Evolutionary conservation across 345 rosid genomes (phyloP), one percentile per base, ranked within the genome.

Genomic region (Noccaea caerulescens): DNA sequence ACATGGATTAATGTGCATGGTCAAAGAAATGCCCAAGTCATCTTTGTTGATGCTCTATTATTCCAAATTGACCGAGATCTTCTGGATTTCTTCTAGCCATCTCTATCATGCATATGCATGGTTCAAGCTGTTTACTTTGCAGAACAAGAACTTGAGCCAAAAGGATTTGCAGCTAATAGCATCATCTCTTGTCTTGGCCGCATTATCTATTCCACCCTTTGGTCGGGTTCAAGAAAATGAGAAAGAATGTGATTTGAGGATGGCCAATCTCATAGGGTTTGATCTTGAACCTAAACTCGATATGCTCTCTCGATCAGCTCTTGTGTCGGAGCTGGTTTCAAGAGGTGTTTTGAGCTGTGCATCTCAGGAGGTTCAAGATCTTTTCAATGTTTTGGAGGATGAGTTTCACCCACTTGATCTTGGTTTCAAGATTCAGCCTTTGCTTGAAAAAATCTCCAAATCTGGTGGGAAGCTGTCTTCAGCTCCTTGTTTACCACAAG

Each of bases 101-200:
- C 92, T 93, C 27, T 91, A 86, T 63, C 97, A 91, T 85, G 93
- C 91, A 20, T 93, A 93, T 77, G 96, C 97, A 4, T 91, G 98
- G 98, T 77, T 87, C 50, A 93, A 91, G 86, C 92, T 93, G 36
- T 93, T 91, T 73, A 80, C 80, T 4, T 94, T 93, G 70, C 98
- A 93, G 82, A 93, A 89, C 57, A 93, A 93, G 80, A 89, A 91
- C 82, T 71, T 93, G 68, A 91, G 92, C 82, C 93, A 86, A 66
- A 93, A 87, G 68, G 97, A 93, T 76, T 77, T 91, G 82, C 98
- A 93, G 65, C 70, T 91, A 72, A 85, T 91, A 66, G 94, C 98
- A 27, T 93, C 98, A 38, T 86, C 97, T 55, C 96, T 91, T 75
- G 89, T 89, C 46, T 82, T 93, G 86, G 96, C 98, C 72, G 94